Conservation (phyloP, 2,329 filamentous ascomycete species). For the Nigrospora oryzae region DNA sequence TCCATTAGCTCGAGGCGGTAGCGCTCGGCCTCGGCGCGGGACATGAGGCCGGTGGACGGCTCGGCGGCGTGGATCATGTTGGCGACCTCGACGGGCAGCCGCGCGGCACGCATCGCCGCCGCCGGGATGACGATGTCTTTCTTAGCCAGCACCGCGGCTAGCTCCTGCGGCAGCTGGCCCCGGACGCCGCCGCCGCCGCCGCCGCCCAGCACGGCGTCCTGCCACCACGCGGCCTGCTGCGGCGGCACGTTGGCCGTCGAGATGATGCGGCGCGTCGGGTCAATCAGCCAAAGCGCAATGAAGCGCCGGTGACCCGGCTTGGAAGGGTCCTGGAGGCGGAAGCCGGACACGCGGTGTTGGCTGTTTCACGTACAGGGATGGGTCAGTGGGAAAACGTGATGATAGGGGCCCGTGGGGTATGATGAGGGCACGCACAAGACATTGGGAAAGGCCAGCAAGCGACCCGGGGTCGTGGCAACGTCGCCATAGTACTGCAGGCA, state of each 20-base stretch:
- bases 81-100: neutral
- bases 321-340: slow-evolving; percentile 39
- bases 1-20: slow-evolving; percentile 9
- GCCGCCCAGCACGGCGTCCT: slow-evolving; percentile 7
- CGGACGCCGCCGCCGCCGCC: neutral
- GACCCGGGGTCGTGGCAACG: slow-evolving; percentile 11
- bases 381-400: neutral
- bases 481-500: slow-evolving; percentile 13
- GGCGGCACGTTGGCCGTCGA: slow-evolving; percentile 35
- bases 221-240: slow-evolving; percentile 31
- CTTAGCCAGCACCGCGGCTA: slow-evolving; percentile 4
- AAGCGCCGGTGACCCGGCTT: slow-evolving; percentile 50
- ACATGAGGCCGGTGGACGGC: slow-evolving; percentile 1
- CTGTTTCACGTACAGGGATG: slow-evolving; percentile 21
- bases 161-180: slow-evolving; percentile 3
- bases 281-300: slow-evolving; percentile 51
- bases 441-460: slow-evolving; percentile 16
- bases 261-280: slow-evolving; percentile 38
- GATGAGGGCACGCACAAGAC: slow-evolving; percentile 4
- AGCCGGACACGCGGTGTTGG: slow-evolving; percentile 37
- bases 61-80: slow-evolving; percentile 4
- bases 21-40: slow-evolving; percentile 5
- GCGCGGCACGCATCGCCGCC: neutral
- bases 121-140: neutral
- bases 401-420: too few relatives aligned